Base-by-base conservation (phyloP, 1,139 yeast genomes). In the Nakaseomyces uthaithaninus region DNA sequence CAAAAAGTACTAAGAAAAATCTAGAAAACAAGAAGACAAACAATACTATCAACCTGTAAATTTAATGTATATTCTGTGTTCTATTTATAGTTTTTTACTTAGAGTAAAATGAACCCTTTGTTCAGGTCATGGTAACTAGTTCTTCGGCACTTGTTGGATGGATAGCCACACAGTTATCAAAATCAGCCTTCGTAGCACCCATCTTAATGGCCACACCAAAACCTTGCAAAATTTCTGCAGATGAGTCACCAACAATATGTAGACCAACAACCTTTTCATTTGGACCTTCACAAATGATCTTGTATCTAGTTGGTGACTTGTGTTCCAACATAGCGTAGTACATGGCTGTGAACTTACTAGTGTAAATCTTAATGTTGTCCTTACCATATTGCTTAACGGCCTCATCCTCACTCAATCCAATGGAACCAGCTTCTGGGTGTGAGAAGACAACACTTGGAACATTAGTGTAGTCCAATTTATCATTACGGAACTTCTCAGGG, bases 121-220 rank as follows among this genome's bases (percentile, higher is more conserved):
- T 41, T 59, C 69, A 81, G 44, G 69, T 73, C 77, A 91, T 69
- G 23, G 99, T 91, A 33, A 91, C 99, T 45, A 91, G 67, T 66
- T 91, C 99, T 67, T 91, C 99, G 33, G 98, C 98, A 49, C 94
- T 78, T 1, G 98, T 89, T 47, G 99, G 99, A 63, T 91, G 99
- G 57, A 91, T 91, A 37, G 99, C 99, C 27, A 91, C 97, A 67
- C 94, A 84, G 60, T 69, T 80, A 65, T 91, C 99, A 50, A 91
- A 89, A 63, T 91, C 96, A 39, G 76, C 76, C 71, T 91, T 91
- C 36, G 98, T 91, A 35, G 98, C 98, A 28, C 98, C 98, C 94
- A 84, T 84, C 68, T 87, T 87, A 51, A 91, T 69, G 43, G 98
- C 98, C 41, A 87, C 98, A 43, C 97, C 98, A 57, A 91, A 91